Conservation (phyloP, 768 basidiomycete species). For the Collybiopsis confluens region DNA sequence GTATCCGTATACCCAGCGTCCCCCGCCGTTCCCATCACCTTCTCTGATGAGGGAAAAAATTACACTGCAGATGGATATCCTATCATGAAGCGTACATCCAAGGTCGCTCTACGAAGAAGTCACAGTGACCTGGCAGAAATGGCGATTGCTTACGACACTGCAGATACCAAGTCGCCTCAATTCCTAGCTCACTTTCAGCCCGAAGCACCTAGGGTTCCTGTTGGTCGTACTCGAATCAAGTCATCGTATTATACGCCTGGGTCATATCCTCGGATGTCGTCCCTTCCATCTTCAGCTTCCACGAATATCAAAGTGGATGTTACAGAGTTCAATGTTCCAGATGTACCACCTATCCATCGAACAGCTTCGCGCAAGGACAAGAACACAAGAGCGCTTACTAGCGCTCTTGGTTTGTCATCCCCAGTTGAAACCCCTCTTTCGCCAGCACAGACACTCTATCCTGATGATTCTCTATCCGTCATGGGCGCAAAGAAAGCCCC, state of each 20-base stretch:
- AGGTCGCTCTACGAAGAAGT: slow-evolving; percentile 21
- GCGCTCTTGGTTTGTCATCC: slow-evolving; percentile 32
- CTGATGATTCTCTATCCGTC: slow-evolving; percentile 69
- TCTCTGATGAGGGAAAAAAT: slow-evolving; percentile 24
- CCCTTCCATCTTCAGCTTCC: slow-evolving; percentile 30
- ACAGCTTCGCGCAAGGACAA: slow-evolving; percentile 40
- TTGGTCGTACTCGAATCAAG: slow-evolving; percentile 64
- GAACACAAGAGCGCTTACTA: slow-evolving; percentile 31
- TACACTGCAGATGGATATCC: slow-evolving; percentile 40
- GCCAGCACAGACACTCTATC: slow-evolving; percentile 62
- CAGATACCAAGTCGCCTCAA: slow-evolving; percentile 43
- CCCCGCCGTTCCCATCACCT: slow-evolving; percentile 16
- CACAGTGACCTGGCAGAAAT: slow-evolving; percentile 20
- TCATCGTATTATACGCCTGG: slow-evolving; percentile 62
- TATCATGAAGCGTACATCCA: slow-evolving; percentile 32
- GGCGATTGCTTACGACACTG: slow-evolving; percentile 48
- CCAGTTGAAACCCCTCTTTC: slow-evolving; percentile 35
- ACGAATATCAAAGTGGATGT: slow-evolving; percentile 15
- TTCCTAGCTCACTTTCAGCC: slow-evolving; percentile 21
- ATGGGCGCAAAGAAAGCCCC: slow-evolving; percentile 37
- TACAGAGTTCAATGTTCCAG: slow-evolving; percentile 31
- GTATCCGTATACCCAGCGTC: slow-evolving; percentile 45
- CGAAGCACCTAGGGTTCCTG: slow-evolving; percentile 25
- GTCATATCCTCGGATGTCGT: slow-evolving; percentile 50
- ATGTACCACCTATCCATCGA: slow-evolving; percentile 30